A percentile compares a stretch with the other conserved stretches of the same genome.
Evolutionary conservation across 805 yeast genomes (phyloP).

Genomic region (Barnettozyma sucrosica): DNA sequence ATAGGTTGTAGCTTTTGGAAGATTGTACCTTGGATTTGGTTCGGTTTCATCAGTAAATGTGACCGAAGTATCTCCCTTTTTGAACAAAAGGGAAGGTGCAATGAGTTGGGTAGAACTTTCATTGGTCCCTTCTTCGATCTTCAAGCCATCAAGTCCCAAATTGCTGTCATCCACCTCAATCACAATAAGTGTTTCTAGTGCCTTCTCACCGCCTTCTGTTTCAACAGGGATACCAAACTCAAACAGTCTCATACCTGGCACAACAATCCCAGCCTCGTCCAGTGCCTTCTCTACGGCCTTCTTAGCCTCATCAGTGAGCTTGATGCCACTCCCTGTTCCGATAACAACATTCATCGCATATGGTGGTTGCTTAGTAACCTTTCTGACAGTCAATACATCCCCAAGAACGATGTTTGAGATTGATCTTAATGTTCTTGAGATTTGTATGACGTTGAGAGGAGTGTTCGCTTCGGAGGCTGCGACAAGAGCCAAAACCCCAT

Average conservation of each 20-base stretch:
- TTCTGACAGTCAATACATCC: constrained; percentile 44
- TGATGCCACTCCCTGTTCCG: constrained; percentile 24
- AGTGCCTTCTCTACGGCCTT: constrained; percentile 37
- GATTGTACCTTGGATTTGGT: constrained; percentile 34
- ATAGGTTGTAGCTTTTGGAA: constrained; percentile 42
- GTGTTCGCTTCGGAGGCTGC: constrained; percentile 31
- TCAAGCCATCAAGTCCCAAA: constrained; percentile 29
- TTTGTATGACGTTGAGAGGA: constrained; percentile 37
- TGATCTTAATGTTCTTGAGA: constrained; percentile 41
- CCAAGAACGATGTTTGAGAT: constrained; percentile 42
- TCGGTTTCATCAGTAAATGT: constrained; percentile 21
- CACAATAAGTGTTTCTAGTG: constrained; percentile 14
- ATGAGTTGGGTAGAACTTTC: constrained; percentile 22
- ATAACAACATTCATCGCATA: constrained; percentile 34
- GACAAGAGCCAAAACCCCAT: constrained; percentile 41
- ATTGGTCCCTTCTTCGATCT: constrained; percentile 11
- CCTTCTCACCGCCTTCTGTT: constrained; percentile 16
- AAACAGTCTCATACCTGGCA: constrained; percentile 45
- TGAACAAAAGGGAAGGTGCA: constrained; percentile 45
- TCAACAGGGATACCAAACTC: constrained; percentile 20
- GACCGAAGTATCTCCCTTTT: constrained; percentile 29
- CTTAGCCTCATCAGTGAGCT: constrained; percentile 21
- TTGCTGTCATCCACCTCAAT: constrained; percentile 27
- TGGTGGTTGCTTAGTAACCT: constrained; percentile 43
- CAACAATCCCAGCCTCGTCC: constrained; percentile 52